Evolutionary conservation across 257 asterid genomes (phyloP), one percentile per base, ranked within the genome.

Genomic region (Penstemon newberryi): DNA sequence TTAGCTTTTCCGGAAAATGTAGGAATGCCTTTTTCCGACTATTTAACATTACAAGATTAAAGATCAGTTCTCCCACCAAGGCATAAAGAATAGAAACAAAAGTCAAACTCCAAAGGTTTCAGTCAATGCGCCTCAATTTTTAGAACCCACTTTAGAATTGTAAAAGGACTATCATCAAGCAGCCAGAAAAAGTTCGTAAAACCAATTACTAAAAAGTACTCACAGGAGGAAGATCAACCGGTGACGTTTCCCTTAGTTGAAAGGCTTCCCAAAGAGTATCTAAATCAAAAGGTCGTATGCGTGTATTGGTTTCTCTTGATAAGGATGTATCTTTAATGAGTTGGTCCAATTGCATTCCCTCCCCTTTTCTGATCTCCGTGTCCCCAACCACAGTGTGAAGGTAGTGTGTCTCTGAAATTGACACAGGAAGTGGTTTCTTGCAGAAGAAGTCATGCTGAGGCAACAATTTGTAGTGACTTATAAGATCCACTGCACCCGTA

Each of bases 381-480:
- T 93, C 99, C 67, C 99, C 99, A 54, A 87, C 97, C 78, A 93
- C 95, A 79, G 84, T 87, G 79, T 93, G 99, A 75, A 90, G 92
- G 77, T 93, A 90, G 75, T 90, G 96, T 15, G 98, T 82, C 80
- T 90, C 96, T 58, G 96, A 81, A 74, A 90, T 83, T 66, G 99
- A 79, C 70, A 82, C 75, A 0, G 97, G 96, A 82, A 93, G 97
- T 46, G 96, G 25, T 85, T 81, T 86, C 84, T 90, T 90, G 88
- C 99, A 91, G 85, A 93, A 93, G 81, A 88, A 93, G 65, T 90
- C 97, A 56, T 87, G 72, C 71, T 90, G 99, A 70, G 97, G 95
- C 66, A 85, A 80, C 84, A 93, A 81, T 72, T 83, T 86, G 87
- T 79, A 93, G 70, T 85, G 96, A 75, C 82, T 88, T 81, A 90